Evolutionary conservation across 2,329 filamentous ascomycete genomes (phyloP).

Genomic region (Cryphonectria naterciae): DNA sequence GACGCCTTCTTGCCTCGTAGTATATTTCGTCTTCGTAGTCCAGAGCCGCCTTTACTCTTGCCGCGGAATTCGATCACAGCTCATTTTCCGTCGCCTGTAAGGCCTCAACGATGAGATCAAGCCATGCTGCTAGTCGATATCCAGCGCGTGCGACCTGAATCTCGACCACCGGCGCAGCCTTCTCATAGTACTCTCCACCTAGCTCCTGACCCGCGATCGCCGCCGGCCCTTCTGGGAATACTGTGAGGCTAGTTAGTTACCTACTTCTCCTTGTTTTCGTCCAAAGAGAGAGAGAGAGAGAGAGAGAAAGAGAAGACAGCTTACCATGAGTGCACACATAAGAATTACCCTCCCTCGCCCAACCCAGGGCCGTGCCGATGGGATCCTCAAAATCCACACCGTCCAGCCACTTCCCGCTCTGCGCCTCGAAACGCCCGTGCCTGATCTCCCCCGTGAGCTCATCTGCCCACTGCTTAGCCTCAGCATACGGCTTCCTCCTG

Average conservation of each 20-base stretch:
- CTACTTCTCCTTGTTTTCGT: background rate
- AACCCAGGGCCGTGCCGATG: conserved; percentile 60
- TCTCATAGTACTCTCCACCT: conserved; percentile 64
- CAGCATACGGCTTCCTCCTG: conserved; percentile 52
- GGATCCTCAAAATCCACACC: conserved; percentile 60
- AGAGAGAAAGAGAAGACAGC: conserved; percentile 31
- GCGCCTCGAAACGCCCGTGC: conserved; percentile 56
- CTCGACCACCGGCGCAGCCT: conserved; percentile 67
- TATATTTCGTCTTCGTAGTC: background rate
- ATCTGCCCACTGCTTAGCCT: conserved; percentile 61
- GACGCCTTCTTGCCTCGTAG: background rate
- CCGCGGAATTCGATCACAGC: conserved; percentile 35
- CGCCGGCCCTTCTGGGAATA: conserved; percentile 63
- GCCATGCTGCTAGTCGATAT: conserved; percentile 69
- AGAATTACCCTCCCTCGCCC: conserved; percentile 67
- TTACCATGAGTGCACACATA: conserved; percentile 65
- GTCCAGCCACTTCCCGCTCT: conserved; percentile 58
- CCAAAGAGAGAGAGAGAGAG: background rate
- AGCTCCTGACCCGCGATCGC: conserved; percentile 65
- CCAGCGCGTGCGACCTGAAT: conserved; percentile 70
- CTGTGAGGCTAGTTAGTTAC: conserved; percentile 40
- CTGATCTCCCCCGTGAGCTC: conserved; percentile 58
- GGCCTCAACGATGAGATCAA: conserved; percentile 62
- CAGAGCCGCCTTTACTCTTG: background rate
- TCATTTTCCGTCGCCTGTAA: conserved; percentile 36